These are phyloP conservation scores for Metrosideros polymorpha DNA, from an alignment of 441 rosid genomes.

Conservation along the genomic window DNA sequence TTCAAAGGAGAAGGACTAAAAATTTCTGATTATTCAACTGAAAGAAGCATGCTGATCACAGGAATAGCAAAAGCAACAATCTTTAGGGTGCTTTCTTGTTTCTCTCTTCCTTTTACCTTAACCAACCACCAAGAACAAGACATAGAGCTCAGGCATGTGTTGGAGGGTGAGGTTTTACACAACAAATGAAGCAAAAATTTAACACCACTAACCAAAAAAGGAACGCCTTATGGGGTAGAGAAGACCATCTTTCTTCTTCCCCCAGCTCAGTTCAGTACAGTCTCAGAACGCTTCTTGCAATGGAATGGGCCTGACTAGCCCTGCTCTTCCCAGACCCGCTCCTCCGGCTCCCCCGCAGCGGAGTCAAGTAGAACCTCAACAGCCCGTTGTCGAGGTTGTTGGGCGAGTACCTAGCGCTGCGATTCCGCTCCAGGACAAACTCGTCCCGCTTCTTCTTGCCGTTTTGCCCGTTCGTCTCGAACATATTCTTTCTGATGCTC, in stretches of 20 bases:
- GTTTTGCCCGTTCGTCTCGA: slow-evolving; percentile 34
- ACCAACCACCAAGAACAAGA: not conserved
- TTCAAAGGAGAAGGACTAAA: not conserved
- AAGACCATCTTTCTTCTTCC: not conserved
- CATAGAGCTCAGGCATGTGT: not conserved
- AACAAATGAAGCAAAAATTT: not conserved
- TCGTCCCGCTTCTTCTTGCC: slow-evolving; percentile 58
- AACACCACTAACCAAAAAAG: not conserved
- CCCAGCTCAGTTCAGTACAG: slow-evolving; percentile 52
- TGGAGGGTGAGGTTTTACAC: not conserved
- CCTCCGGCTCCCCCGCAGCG: slow-evolving; percentile 69
- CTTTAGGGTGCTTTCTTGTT: not conserved
- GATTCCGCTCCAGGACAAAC: slow-evolving; percentile 66
- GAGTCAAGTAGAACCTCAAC: slow-evolving; percentile 75
- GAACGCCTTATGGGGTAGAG: not conserved
- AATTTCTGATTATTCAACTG: not conserved
- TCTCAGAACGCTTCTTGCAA: slow-evolving; percentile 81
- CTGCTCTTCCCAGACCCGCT: slow-evolving; percentile 55
- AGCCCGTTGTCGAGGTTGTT: slow-evolving; percentile 71
- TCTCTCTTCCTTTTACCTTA: not conserved
- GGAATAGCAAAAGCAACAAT: not conserved
- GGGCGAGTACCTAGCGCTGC: slow-evolving; percentile 87
- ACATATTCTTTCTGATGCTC: slow-evolving; percentile 35
- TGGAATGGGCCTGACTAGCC: slow-evolving; percentile 77
- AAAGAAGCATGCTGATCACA: not conserved